Evolutionary conservation across 108 stramenopile genomes (phyloP).

Genomic region (Pinguiococcus pyrenoidosus): DNA sequence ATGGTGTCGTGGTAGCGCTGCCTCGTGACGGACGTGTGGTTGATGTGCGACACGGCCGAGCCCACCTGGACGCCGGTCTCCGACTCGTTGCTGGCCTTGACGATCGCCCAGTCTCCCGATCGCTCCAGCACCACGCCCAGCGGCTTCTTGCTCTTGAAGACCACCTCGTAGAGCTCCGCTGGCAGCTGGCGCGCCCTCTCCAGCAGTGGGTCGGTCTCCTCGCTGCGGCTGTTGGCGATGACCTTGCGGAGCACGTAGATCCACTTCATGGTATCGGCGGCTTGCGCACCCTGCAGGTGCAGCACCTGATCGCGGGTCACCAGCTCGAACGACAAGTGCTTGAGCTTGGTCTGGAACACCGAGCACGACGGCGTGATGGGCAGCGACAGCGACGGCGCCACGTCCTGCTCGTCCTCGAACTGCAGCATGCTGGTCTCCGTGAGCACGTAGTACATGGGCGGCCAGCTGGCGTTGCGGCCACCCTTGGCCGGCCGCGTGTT

Average conservation of each 20-base stretch:
- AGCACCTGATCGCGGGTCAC: constrained; percentile 16
- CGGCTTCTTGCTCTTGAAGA: constrained; percentile 28
- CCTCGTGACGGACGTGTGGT: constrained; percentile 18
- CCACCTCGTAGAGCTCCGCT: constrained; percentile 15
- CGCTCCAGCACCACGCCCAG: constrained; percentile 28
- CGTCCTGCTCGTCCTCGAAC: background rate
- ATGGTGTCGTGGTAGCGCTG: constrained; percentile 20
- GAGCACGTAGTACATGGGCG: constrained; percentile 3
- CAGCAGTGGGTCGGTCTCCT: constrained; percentile 19
- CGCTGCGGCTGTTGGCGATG: constrained; percentile 12
- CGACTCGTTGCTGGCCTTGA: constrained; percentile 23
- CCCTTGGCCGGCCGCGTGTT: too few relatives aligned
- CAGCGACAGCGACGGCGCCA: too few relatives aligned
- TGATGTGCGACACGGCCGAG: constrained; percentile 20
- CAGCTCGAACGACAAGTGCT: constrained; percentile 21
- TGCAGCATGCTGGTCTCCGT: background rate
- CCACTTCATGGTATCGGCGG: constrained; percentile 17
- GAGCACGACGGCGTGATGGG: constrained; percentile 25
- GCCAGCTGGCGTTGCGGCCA: too few relatives aligned
- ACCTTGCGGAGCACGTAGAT: constrained; percentile 13
- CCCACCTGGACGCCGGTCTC: constrained; percentile 20
- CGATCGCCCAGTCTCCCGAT: constrained; percentile 31
- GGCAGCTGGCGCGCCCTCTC: constrained; percentile 7
- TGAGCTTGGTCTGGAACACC: constrained; percentile 31
- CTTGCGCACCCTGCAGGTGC: constrained; percentile 10